phyloP scores from a whole-genome alignment of 1,284 basidiomycete genomes.

The Agaricales sp. region DNA sequence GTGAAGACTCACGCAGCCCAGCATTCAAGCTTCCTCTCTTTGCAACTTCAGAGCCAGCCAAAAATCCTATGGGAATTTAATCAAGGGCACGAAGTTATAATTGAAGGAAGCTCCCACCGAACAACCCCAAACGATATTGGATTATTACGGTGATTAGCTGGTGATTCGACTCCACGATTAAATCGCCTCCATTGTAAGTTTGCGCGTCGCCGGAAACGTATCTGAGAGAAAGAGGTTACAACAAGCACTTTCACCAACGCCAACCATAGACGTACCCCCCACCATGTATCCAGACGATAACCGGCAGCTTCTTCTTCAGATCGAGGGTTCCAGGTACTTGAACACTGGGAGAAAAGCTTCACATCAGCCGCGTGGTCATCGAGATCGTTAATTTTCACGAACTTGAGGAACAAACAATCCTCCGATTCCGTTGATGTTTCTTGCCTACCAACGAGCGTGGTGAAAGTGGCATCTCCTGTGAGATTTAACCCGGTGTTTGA shows the following conservation, averaged over 20 bases:
- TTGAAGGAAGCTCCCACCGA: too few relatives aligned
- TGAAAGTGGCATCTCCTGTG: slow-evolving; percentile 1
- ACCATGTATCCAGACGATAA: slow-evolving; percentile 25
- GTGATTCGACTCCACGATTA: slow-evolving; percentile 10
- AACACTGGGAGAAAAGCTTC: slow-evolving; percentile 14
- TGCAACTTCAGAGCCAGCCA: slow-evolving; percentile 16
- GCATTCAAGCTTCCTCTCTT: slow-evolving; percentile 17
- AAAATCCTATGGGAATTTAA: slow-evolving; percentile 15
- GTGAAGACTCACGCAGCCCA: slow-evolving; percentile 15
- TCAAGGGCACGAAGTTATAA: not conserved
- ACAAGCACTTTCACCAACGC: not conserved
- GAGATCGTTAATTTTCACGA: not conserved
- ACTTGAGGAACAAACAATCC: slow-evolving; percentile 24
- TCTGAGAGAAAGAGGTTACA: not conserved
- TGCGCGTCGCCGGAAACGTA: slow-evolving; percentile 2
- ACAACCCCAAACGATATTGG: slow-evolving; percentile 17
- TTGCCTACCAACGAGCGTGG: not conserved
- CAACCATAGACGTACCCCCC: slow-evolving; percentile 16
- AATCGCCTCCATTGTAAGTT: slow-evolving; percentile 9
- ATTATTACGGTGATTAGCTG: slow-evolving; percentile 12
- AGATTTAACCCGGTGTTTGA: slow-evolving; percentile 7
- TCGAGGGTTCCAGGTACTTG: slow-evolving; percentile 14
- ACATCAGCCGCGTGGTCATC: not conserved
- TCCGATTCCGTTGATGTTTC: slow-evolving; percentile 11
- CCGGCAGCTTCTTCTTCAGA: slow-evolving; percentile 14